Evolutionary conservation across 371 early-diverging fungal species (phyloP).

Genomic region (Mucor circinelloides): DNA sequence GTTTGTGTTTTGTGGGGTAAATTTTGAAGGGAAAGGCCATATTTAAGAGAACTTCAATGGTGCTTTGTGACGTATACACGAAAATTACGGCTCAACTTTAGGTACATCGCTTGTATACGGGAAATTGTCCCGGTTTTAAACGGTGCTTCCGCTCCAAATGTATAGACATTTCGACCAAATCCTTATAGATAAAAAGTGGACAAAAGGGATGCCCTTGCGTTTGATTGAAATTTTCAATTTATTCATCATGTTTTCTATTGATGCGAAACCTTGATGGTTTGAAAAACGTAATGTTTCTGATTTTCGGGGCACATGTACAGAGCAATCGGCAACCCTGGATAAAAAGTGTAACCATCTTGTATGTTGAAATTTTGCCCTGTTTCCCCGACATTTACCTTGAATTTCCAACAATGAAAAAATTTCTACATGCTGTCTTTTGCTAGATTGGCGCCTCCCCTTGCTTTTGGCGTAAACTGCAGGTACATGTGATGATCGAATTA

Average conservation of each 20-base stretch:
- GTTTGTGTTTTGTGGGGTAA: conserved; percentile 18
- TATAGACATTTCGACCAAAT: background rate
- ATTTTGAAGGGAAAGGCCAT: background rate
- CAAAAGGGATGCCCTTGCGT: conserved; percentile 37
- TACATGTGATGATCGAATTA: background rate
- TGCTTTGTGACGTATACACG: conserved; percentile 20
- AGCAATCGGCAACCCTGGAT: background rate
- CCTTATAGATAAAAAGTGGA: background rate
- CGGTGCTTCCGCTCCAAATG: conserved; percentile 7
- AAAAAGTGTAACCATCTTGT: background rate
- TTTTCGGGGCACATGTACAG: background rate
- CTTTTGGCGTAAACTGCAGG: background rate
- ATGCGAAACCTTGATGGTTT: no score
- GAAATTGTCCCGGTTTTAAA: conserved; percentile 19
- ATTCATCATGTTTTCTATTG: no score
- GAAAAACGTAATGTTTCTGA: background rate
- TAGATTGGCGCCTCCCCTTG: background rate
- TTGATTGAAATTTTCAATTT: no score
- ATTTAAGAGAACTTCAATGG: conserved; percentile 6
- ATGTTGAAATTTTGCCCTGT: background rate
- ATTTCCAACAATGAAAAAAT: background rate
- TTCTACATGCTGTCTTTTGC: background rate
- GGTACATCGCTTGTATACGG: conserved; percentile 6
- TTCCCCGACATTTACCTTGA: background rate
- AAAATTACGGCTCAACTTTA: conserved; percentile 8